These are phyloP conservation scores for Sporisorium graminicola DNA, from an alignment of 1,284 basidiomycete species.

Conservation along the genomic window DNA sequence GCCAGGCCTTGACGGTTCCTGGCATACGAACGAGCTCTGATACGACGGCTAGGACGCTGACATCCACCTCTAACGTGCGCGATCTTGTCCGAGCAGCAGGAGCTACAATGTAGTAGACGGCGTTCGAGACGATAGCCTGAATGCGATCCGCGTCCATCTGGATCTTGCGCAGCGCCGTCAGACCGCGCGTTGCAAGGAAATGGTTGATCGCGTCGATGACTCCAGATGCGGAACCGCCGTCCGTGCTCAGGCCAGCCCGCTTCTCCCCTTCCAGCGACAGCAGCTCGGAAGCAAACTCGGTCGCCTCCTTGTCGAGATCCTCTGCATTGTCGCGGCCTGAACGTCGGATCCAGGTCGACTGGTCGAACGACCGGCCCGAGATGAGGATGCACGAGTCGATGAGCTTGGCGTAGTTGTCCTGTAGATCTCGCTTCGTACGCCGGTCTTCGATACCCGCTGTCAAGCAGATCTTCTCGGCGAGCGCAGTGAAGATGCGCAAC, in stretches of 20 bases:
- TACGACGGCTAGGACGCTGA: constrained; percentile 75
- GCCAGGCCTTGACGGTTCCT: constrained; percentile 86
- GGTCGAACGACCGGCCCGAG: constrained; percentile 81
- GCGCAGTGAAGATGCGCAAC: constrained; percentile 82
- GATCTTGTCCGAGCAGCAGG: constrained; percentile 79
- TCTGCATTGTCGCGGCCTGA: constrained; percentile 74
- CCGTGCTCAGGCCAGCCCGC: not conserved
- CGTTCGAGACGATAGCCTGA: constrained; percentile 80
- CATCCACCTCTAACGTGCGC: constrained; percentile 70
- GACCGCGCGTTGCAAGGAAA: constrained; percentile 79
- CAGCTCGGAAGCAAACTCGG: constrained; percentile 31
- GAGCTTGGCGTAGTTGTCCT: constrained; percentile 88
- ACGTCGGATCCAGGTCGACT: constrained; percentile 82
- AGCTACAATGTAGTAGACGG: constrained; percentile 86
- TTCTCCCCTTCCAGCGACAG: constrained; percentile 17
- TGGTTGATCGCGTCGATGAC: constrained; percentile 74
- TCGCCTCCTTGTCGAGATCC: constrained; percentile 37
- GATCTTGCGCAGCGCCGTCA: constrained; percentile 84
- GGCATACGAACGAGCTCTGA: constrained; percentile 82
- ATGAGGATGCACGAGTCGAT: constrained; percentile 83
- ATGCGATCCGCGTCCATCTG: constrained; percentile 88
- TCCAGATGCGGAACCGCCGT: not conserved
- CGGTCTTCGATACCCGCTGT: constrained; percentile 88
- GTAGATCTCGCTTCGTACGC: constrained; percentile 87
- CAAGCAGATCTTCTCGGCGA: constrained; percentile 86